These are phyloP conservation scores for Citropsis articulata DNA, from an alignment of 345 rosid genomes.

Conservation along the genomic window DNA sequence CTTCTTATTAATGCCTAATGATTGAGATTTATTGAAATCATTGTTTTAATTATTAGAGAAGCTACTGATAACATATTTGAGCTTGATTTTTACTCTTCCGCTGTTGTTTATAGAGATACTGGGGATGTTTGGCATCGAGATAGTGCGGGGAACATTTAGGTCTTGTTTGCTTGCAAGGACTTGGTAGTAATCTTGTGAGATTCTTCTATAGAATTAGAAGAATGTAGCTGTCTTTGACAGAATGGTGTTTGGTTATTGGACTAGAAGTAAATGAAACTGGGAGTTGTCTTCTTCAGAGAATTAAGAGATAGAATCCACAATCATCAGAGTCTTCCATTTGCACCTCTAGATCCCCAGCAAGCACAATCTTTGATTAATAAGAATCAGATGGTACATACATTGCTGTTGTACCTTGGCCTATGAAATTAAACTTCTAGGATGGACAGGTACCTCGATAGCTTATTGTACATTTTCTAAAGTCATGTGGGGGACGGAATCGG, in stretches of 20 bases:
- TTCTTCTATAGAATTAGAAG: no score
- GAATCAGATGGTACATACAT: not conserved
- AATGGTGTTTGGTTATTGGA: not conserved
- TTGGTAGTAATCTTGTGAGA: not conserved
- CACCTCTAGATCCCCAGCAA: not conserved
- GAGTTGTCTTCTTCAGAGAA: not conserved
- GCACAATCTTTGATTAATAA: not conserved
- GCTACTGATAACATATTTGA: not conserved
- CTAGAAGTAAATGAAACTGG: not conserved
- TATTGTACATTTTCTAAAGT: not conserved
- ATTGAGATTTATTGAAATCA: not conserved
- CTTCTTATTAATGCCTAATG: not conserved
- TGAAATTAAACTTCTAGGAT: not conserved
- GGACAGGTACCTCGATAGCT: not conserved
- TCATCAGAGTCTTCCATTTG: not conserved
- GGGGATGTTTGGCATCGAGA: not conserved
- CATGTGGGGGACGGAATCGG: not conserved
- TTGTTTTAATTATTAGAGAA: not conserved
- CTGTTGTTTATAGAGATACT: not conserved
- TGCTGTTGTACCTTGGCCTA: not conserved
- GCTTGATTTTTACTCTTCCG: not conserved
- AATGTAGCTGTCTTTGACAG: not conserved
- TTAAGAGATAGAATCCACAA: not conserved
- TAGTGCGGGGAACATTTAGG: not conserved
- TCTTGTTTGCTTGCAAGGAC: not conserved